Base-by-base conservation (phyloP, 2,329 filamentous ascomycete genomes). In the Penicillium concentricum region DNA sequence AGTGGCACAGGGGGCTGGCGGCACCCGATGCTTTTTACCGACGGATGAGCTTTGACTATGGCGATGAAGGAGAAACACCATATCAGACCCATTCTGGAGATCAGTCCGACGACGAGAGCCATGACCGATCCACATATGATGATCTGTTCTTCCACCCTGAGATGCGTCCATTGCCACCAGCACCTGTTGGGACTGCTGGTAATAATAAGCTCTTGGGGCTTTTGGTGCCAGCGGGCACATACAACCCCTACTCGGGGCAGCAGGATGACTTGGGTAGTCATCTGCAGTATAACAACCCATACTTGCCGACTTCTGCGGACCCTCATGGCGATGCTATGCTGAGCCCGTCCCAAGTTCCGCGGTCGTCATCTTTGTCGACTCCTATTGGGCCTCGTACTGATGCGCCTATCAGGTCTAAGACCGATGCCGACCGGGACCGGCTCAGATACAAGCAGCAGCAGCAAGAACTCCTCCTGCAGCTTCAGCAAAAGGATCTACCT, bases 81-180 rank as follows among this genome's bases (percentile, higher is more conserved):
- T 83, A 82, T 76, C 61, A 88, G 78, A 65, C 84, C 56, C 74
- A 72, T 46, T 82, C 79, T 37, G 76, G 74, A 15, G 87, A 84
- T 64, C 74, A 72, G 44, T 82, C 80, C 34, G 76, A 74, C 16
- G 87, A 84, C 63, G 87, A 90, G 37, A 90, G 87, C 28, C 86
- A 87, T 1, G 76, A 78, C 35, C 85, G 85, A 61, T 87, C 89
- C 42, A 91, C 92, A 54, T 90, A 91, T 60, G 90, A 89, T 18
- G 94, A 96, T 66, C 87, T 97, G 70, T 96, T 96, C 71, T 99
- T 95, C 72, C 92, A 97, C 67, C 92, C 92, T 18, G 91, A 91
- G 38, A 85, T 92, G 69, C 80, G 80, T 50, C 86, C 86, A 51
- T 73, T 88, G 44, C 84, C 86, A 66, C 80, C 86, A 78, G 76